A percentile compares a stretch with the other conserved stretches of the same genome.
Conservation (phyloP, 208 protist genomes). For the Trypanosoma caninum region DNA sequence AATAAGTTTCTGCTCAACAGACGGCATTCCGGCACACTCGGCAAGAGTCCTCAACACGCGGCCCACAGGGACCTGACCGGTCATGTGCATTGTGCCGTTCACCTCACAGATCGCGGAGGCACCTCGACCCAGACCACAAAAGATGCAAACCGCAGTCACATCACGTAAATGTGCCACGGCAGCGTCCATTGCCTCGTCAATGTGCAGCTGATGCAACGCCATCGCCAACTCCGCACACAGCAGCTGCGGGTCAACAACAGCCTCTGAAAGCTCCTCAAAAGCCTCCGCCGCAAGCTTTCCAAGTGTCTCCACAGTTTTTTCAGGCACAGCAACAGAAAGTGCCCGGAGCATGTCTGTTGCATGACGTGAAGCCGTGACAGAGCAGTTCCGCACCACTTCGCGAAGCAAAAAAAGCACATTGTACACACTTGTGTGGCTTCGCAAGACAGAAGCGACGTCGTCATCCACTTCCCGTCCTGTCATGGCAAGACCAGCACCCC, state of each 20-base stretch:
- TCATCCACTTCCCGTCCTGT: conserved; percentile 60
- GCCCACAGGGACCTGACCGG: conserved; percentile 57
- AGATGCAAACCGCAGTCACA: conserved; percentile 62
- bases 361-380: conserved; percentile 64
- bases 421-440: conserved; percentile 76
- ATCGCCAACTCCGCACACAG: conserved; percentile 90
- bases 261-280: conserved; percentile 53
- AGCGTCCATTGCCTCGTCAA: conserved; percentile 78
- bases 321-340: conserved; percentile 69
- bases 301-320: conserved; percentile 79
- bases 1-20: conserved; percentile 70
- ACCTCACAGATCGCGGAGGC: conserved; percentile 67
- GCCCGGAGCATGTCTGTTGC: conserved; percentile 84
- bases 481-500: conserved; percentile 86
- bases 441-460: conserved; percentile 69
- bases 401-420: conserved; percentile 86
- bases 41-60: conserved; percentile 78
- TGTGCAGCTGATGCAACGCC: conserved; percentile 85
- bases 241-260: conserved; percentile 73
- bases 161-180: conserved; percentile 77
- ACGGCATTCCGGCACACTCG: conserved; percentile 76
- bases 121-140: conserved; percentile 65
- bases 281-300: conserved; percentile 76
- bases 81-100: conserved; percentile 77
- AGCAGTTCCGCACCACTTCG: conserved; percentile 85